Percentiles rank a stretch among this genome's conserved stretches.
Evolutionary conservation across 345 rosid species (phyloP).

Genomic region (Erysimum cheiranthoides): DNA sequence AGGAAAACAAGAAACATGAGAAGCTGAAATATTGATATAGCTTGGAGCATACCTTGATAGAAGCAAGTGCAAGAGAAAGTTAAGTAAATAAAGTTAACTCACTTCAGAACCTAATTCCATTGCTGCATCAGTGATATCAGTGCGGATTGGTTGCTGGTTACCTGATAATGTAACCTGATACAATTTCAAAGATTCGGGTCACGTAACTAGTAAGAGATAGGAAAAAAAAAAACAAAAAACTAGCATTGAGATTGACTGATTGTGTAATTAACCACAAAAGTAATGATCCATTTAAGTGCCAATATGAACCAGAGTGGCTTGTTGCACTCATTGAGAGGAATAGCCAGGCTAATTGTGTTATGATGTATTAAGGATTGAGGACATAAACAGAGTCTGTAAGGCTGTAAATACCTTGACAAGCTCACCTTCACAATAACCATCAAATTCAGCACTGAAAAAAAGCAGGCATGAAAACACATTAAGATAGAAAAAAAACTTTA

Average conservation of each 20-base stretch:
- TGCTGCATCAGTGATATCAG: slow-evolving; percentile 91
- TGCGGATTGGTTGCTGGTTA: slow-evolving; percentile 82
- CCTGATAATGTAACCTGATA: slow-evolving; percentile 77
- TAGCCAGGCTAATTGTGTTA: neutral
- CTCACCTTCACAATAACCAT: slow-evolving; percentile 91
- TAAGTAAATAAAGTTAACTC: slow-evolving; percentile 42
- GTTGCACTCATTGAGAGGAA: neutral
- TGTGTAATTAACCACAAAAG: neutral
- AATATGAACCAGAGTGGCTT: neutral
- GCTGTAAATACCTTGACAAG: slow-evolving; percentile 65
- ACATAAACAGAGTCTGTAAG: neutral
- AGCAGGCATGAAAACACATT: slow-evolving; percentile 29
- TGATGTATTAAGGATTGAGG: neutral
- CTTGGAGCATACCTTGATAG: slow-evolving; percentile 8
- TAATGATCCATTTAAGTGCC: neutral
- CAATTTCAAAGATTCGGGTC: neutral
- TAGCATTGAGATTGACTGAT: slow-evolving; percentile 1
- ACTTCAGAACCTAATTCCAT: slow-evolving; percentile 86
- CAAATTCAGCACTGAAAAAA: slow-evolving; percentile 73
- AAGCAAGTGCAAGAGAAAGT: slow-evolving; percentile 3
- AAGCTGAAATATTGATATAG: neutral
- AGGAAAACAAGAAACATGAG: slow-evolving; percentile 10
- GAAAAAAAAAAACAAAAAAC: slow-evolving; percentile 11
- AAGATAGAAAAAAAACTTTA: neutral
- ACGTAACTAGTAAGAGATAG: neutral